Percentiles rank a stretch among this genome's conserved stretches.
Evolutionary conservation across 2,329 filamentous ascomycete genomes (phyloP).

Genomic region (Aspergillus proliferans): DNA sequence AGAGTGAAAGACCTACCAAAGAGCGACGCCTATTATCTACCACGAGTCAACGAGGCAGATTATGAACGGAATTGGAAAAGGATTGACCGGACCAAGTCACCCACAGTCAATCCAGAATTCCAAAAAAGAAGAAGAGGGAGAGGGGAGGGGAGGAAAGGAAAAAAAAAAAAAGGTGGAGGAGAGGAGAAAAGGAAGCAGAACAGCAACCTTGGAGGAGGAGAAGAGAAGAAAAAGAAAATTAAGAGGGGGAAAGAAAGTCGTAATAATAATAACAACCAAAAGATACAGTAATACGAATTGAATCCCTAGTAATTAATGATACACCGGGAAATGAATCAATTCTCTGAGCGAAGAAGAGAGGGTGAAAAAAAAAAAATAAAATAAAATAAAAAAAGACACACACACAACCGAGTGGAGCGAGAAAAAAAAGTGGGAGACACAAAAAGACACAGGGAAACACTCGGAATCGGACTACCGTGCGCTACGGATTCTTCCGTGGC

Average conservation of each 20-base stretch:
- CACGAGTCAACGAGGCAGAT: constrained; percentile 32
- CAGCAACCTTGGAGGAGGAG: constrained; percentile 15
- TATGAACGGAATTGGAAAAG: constrained; percentile 6
- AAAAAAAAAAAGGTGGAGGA: constrained; percentile 12
- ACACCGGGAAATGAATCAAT: neutral
- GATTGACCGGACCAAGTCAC: neutral
- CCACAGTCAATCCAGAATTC: neutral
- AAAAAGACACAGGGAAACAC: too few species aligned
- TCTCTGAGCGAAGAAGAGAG: neutral
- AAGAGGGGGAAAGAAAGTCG: neutral
- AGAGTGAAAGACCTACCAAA: constrained; percentile 16
- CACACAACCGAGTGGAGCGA: too few species aligned
- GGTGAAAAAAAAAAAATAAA: neutral
- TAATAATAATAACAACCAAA: neutral
- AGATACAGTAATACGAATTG: neutral
- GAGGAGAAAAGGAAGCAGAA: constrained; percentile 17
- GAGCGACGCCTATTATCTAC: constrained; percentile 18
- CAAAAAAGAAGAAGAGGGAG: neutral
- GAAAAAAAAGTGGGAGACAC: too few species aligned
- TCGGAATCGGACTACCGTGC: too few species aligned
- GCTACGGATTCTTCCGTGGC: too few species aligned
- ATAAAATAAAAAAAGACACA: neutral
- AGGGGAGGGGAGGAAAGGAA: constrained; percentile 11
- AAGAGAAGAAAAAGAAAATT: constrained; percentile 8
- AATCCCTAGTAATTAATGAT: too few species aligned